These are phyloP conservation scores for Alternaria burnsii DNA, from an alignment of 2,329 filamentous ascomycete species.

Conservation along the genomic window DNA sequence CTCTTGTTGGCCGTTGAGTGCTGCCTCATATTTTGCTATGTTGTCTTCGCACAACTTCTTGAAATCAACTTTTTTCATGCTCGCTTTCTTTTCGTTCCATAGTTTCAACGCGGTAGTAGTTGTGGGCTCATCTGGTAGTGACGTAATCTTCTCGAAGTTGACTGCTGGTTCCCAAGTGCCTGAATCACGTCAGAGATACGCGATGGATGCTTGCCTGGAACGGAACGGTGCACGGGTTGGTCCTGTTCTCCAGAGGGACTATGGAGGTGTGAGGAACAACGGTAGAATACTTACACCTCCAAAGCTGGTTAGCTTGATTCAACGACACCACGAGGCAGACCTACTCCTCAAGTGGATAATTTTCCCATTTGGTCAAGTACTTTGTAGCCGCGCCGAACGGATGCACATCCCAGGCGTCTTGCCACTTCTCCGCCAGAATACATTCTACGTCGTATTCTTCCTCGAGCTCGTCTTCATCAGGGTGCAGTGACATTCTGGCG, in stretches of 20 bases:
- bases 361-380: constrained; percentile 72
- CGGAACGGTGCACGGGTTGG: background rate
- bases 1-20: constrained; percentile 10
- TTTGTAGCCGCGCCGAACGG: constrained; percentile 35
- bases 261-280: background rate
- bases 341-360: constrained; percentile 59
- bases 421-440: constrained; percentile 48
- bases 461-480: constrained; percentile 10
- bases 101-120: background rate
- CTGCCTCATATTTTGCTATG: constrained; percentile 26
- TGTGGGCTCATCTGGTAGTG: background rate
- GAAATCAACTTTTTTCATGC: background rate
- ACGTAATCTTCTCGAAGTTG: background rate
- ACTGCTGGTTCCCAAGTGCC: constrained; percentile 42
- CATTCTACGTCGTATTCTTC: constrained; percentile 29
- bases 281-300: constrained; percentile 17
- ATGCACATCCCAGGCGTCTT: constrained; percentile 51
- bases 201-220: background rate
- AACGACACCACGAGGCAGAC: background rate
- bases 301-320: constrained; percentile 3
- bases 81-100: constrained; percentile 4
- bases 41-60: constrained; percentile 13
- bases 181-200: constrained; percentile 12
- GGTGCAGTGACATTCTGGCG: constrained; percentile 15
- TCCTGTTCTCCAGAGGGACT: background rate